Conservation (phyloP, 805 yeast genomes). For the Ogataea polymorpha region DNA sequence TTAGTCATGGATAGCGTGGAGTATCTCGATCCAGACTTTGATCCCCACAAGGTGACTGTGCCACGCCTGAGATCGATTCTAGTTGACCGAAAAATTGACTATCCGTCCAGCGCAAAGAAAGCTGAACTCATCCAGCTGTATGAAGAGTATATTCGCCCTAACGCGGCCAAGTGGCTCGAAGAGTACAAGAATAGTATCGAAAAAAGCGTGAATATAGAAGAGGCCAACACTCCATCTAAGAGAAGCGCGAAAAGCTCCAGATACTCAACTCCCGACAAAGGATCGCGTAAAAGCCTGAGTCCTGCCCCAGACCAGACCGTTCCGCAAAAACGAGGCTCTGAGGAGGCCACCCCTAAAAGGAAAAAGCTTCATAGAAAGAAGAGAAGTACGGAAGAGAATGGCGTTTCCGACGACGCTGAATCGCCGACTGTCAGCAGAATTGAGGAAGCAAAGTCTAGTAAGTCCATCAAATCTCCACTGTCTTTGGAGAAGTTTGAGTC, state of each 20-base stretch:
- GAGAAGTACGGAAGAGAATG: conserved; percentile 9
- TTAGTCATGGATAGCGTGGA: conserved; percentile 34
- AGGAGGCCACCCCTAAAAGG: conserved; percentile 14
- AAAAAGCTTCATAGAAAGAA: conserved; percentile 17
- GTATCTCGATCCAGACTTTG: conserved; percentile 48
- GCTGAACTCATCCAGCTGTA: conserved; percentile 60
- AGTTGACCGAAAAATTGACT: conserved; percentile 56
- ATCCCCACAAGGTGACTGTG: conserved; percentile 62
- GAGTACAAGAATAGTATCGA: conserved; percentile 20
- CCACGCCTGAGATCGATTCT: conserved; percentile 69
- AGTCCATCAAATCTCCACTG: conserved; percentile 14
- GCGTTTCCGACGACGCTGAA: conserved; percentile 14
- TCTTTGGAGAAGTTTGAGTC: conserved; percentile 25
- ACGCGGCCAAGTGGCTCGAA: conserved; percentile 40
- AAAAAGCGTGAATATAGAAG: conserved; percentile 7
- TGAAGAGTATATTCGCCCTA: conserved; percentile 49
- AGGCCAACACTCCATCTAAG: neutral
- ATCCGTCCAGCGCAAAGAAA: conserved; percentile 66
- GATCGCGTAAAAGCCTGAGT: neutral
- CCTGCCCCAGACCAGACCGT: conserved; percentile 12
- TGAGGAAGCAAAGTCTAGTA: neutral
- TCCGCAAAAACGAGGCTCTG: conserved; percentile 20
- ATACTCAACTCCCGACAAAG: conserved; percentile 2
- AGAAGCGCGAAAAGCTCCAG: conserved; percentile 2
- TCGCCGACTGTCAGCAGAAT: conserved; percentile 10